Percentiles rank a stretch among this genome's conserved stretches.
phyloP scores from a whole-genome alignment of 2,329 filamentous ascomycete species.

The Pseudogymnoascus sp. region DNA sequence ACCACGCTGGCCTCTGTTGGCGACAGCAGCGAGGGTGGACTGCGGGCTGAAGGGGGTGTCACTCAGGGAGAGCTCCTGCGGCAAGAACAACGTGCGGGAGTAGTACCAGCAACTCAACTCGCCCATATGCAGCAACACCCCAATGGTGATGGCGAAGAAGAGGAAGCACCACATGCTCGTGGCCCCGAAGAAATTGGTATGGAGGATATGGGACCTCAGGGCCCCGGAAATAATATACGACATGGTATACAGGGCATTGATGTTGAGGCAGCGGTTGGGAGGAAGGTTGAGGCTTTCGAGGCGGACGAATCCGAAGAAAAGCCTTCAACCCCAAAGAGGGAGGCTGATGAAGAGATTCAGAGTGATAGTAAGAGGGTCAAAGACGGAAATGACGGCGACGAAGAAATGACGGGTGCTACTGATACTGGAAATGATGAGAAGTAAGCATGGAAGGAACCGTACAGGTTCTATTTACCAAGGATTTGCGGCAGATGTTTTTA shows the following conservation, averaged over 20 bases:
- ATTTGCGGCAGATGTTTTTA: neutral
- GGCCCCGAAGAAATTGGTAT: constrained; percentile 81
- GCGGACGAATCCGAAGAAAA: constrained; percentile 20
- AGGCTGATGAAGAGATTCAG: constrained; percentile 43
- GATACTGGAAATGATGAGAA: constrained; percentile 1
- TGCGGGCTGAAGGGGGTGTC: constrained; percentile 44
- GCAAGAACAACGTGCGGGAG: constrained; percentile 77
- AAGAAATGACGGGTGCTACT: constrained; percentile 5
- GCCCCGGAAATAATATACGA: constrained; percentile 29
- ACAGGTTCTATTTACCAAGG: neutral
- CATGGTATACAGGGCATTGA: constrained; percentile 50
- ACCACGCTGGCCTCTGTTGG: constrained; percentile 20
- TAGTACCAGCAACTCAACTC: constrained; percentile 62
- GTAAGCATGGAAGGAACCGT: neutral
- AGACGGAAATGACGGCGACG: constrained; percentile 30
- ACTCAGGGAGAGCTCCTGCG: constrained; percentile 78
- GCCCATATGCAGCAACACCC: constrained; percentile 26
- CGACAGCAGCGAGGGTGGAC: constrained; percentile 18
- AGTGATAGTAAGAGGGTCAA: constrained; percentile 42
- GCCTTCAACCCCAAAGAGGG: constrained; percentile 43
- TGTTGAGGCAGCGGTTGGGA: constrained; percentile 53
- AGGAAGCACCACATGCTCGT: constrained; percentile 69
- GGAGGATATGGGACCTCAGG: constrained; percentile 75
- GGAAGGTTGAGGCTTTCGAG: constrained; percentile 34
- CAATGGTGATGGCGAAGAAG: constrained; percentile 39